Percentiles rank a stretch among this genome's conserved stretches.
These are phyloP conservation scores for Tulasnella sp. DNA, from an alignment of 768 basidiomycete species.

Conservation along the genomic window DNA sequence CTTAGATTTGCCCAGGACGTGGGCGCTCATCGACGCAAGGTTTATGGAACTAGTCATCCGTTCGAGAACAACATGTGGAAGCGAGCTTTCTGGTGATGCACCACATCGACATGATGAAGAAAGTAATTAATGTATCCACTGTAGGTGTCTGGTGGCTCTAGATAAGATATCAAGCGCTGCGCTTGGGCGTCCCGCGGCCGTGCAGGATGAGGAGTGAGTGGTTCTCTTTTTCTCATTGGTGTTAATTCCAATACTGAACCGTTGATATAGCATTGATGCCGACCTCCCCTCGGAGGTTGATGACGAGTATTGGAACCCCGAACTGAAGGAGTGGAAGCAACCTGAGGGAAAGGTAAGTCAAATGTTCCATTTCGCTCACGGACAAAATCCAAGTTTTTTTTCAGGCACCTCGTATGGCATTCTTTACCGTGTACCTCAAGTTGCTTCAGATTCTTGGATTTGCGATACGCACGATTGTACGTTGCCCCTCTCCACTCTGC, in stretches of 20 bases:
- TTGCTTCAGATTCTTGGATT: constrained; percentile 50
- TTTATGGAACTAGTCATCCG: constrained; percentile 31
- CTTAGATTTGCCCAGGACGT: constrained; percentile 28
- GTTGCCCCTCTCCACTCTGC: constrained; percentile 20
- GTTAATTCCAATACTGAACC: not conserved
- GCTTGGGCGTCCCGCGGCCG: constrained; percentile 53
- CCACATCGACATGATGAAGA: constrained; percentile 18
- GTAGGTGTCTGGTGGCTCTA: constrained; percentile 16
- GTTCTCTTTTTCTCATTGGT: too few relatives aligned
- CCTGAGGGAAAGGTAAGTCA: constrained; percentile 34
- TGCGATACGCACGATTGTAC: constrained; percentile 47
- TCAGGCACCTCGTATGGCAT: constrained; percentile 38
- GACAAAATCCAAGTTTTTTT: too few relatives aligned
- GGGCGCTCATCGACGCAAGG: constrained; percentile 47
- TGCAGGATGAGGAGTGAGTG: constrained; percentile 64
- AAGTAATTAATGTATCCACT: not conserved
- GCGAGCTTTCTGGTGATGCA: constrained; percentile 57
- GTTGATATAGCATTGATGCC: constrained; percentile 49
- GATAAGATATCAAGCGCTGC: constrained; percentile 27
- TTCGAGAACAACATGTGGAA: constrained; percentile 64
- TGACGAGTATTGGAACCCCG: constrained; percentile 63
- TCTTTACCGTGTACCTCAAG: constrained; percentile 42
- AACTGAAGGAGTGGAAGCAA: constrained; percentile 47
- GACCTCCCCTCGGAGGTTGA: constrained; percentile 66
- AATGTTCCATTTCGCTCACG: not conserved